phyloP scores from a whole-genome alignment of 2,329 filamentous ascomycete species.

The Aspergillus flavus region DNA sequence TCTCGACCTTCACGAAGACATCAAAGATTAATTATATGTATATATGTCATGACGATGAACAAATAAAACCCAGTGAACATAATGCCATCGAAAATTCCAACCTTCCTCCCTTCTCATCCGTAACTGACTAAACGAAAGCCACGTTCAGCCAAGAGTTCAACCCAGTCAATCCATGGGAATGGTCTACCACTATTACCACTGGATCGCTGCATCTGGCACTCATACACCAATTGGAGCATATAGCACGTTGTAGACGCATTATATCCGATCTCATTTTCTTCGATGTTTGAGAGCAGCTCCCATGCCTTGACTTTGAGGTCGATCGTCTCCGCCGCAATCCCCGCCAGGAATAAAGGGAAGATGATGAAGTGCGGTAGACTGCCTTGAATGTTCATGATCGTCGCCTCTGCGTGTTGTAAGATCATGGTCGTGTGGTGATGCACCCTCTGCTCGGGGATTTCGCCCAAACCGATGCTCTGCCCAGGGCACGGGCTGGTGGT shows the following conservation, averaged over 20 bases:
- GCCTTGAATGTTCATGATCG: conserved; percentile 41
- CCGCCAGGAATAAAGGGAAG: conserved; percentile 59
- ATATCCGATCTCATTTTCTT: conserved; percentile 51
- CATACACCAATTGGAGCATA: conserved; percentile 51
- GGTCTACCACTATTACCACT: conserved; percentile 40
- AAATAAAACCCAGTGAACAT: no score
- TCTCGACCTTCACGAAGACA: background rate
- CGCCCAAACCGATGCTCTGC: conserved; percentile 47
- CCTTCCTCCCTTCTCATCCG: conserved; percentile 36
- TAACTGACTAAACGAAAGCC: conserved; percentile 55
- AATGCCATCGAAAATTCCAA: background rate
- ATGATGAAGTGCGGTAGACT: conserved; percentile 51
- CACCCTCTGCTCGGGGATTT: conserved; percentile 45
- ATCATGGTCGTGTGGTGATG: conserved; percentile 49
- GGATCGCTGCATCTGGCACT: conserved; percentile 49
- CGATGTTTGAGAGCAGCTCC: conserved; percentile 52
- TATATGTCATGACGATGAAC: no score
- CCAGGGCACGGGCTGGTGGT: conserved; percentile 57
- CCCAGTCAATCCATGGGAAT: conserved; percentile 53
- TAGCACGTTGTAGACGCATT: conserved; percentile 50
- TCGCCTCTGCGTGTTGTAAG: conserved; percentile 44
- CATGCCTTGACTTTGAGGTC: conserved; percentile 51
- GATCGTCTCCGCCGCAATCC: conserved; percentile 44
- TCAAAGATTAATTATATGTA: background rate
- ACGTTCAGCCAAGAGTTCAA: conserved; percentile 49